Evolutionary conservation across 768 basidiomycete species (phyloP), one percentile per base, ranked within the genome.

Genomic region (Kwoniella heveanensis): DNA sequence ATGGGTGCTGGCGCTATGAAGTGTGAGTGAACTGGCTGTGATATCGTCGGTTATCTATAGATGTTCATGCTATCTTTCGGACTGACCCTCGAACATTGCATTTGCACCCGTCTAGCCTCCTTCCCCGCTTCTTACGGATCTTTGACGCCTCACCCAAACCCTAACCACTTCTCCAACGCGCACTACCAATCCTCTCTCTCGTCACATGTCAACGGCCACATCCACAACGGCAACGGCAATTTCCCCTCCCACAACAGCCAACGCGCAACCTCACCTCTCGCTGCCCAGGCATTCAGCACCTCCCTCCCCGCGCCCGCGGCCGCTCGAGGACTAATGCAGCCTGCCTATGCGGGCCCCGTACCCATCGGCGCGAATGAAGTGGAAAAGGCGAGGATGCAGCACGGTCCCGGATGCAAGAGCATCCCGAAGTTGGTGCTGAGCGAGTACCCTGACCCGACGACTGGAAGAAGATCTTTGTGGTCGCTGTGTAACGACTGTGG

Each of bases 111-210:
- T 60, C 19, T 17, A 53, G 60, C 27, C 21, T n/a, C 17, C n/a
- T 47, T 46, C 25, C 59, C 44, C 29, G 44, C 36, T 6, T 21
- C 37, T 12, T 70, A 67, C 47, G 68, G 68, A n/a, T 72, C 70
- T 2, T 61, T 74, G n/a, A 74, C 73, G 1, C 66, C 69, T 24
- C 71, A 73, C 47, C 59, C 69, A 22, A 76, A 76, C 56, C 70
- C 74, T 5, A 53, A 73, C 47, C 74, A 76, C 56, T 73, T 76
- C 54, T 69, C 74, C n/a, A 70, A 76, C 54, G n/a, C 54, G 25
- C 62, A 46, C n/a, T 57, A 46, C 37, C 60, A 48, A 30, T 3
- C 39, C 13, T 56, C 64, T 10, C 53, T 60, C 15, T 50, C 56
- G 13, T 54, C 61, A 13, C 61, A 56, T 29, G 21, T 39, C n/a